Conservation (phyloP, 1,139 yeast genomes). For the Yamadazyma oceani region DNA sequence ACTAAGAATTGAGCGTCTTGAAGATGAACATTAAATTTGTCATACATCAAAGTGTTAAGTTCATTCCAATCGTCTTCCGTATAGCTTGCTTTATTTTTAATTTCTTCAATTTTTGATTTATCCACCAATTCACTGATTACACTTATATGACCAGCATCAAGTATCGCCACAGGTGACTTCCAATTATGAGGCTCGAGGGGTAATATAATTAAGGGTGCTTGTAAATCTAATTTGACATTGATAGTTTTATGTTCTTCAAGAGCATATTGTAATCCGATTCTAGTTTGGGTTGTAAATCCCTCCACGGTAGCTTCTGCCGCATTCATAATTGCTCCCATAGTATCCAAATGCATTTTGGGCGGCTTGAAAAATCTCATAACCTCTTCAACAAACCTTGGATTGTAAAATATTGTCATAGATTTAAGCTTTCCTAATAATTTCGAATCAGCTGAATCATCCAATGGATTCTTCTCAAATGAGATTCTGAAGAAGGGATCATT, state of each 20-base stretch:
- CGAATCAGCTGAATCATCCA: slow-evolving; percentile 82
- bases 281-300: slow-evolving; percentile 83
- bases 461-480: slow-evolving; percentile 81
- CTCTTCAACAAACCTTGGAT: slow-evolving; percentile 76
- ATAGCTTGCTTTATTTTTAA: slow-evolving; percentile 69
- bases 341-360: slow-evolving; percentile 81
- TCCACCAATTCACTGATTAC: slow-evolving; percentile 81
- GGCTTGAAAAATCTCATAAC: slow-evolving; percentile 78
- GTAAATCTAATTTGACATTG: slow-evolving; percentile 80
- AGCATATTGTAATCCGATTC: slow-evolving; percentile 91
- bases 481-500: slow-evolving; percentile 76
- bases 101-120: slow-evolving; percentile 63
- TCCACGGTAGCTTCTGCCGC: slow-evolving; percentile 97
- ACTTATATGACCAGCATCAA: slow-evolving; percentile 96
- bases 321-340: slow-evolving; percentile 86
- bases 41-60: slow-evolving; percentile 82
- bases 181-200: slow-evolving; percentile 81
- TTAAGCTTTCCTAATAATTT: slow-evolving; percentile 69
- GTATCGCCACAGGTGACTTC: slow-evolving; percentile 84
- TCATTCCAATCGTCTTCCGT: slow-evolving; percentile 69
- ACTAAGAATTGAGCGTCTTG: slow-evolving; percentile 88
- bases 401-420: slow-evolving; percentile 88
- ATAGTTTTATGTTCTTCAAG: slow-evolving; percentile 92
- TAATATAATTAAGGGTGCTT: slow-evolving; percentile 88
- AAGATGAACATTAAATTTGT: slow-evolving; percentile 71